A percentile compares a stretch with the other conserved stretches of the same genome.
phyloP scores from a whole-genome alignment of 176 grass and related monocot genomes.

The Oryza officinalis region DNA sequence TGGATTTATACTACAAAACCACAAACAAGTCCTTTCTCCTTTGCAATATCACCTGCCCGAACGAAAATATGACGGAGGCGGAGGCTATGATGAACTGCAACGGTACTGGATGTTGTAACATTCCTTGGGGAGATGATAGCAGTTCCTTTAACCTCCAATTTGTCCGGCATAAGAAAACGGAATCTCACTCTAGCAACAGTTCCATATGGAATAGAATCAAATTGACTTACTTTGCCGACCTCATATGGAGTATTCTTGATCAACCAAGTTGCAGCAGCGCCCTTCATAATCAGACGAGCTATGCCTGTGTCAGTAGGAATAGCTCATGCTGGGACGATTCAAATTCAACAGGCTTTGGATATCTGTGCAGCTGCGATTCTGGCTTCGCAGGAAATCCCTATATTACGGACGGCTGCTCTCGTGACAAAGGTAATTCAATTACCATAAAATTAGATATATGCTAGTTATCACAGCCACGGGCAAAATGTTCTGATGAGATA shows the following conservation, averaged over 20 bases:
- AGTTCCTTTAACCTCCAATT: background rate
- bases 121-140: background rate
- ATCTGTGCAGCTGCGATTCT: background rate
- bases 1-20: background rate
- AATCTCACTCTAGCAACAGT: background rate
- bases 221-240: background rate
- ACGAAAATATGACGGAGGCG: background rate
- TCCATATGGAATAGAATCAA: background rate
- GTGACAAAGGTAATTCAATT: background rate
- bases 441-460: no score
- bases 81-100: background rate
- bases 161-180: background rate
- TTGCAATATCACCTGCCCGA: background rate
- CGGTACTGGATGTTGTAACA: background rate
- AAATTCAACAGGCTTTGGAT: no score
- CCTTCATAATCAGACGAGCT: background rate
- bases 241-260: background rate
- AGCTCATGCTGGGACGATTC: background rate
- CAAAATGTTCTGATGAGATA: no score
- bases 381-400: background rate
- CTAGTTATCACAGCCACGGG: no score
- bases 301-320: constrained; percentile 3
- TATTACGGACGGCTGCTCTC: background rate
- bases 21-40: background rate
- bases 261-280: background rate